Percentiles rank a stretch among this genome's conserved stretches.
phyloP scores from a whole-genome alignment of 163 green algal species.

The Chlorella variabilis region DNA sequence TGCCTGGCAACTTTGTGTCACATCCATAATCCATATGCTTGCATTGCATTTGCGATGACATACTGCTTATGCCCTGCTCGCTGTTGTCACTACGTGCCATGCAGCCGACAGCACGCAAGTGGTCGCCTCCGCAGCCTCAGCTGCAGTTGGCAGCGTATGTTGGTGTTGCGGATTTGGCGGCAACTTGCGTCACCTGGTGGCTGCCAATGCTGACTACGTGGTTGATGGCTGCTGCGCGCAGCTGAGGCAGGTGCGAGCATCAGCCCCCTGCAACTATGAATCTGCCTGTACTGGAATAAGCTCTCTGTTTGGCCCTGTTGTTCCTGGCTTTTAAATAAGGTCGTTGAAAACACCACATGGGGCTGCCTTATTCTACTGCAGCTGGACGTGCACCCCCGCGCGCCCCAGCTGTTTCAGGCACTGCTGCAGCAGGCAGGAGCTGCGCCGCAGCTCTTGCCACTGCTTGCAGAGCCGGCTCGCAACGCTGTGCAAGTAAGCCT shows the following conservation, averaged over 20 bases:
- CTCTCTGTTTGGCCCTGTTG: no score
- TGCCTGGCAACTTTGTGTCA: neutral
- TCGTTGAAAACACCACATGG: no score
- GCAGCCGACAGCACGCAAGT: conserved; percentile 60
- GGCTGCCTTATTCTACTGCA: conserved; percentile 19
- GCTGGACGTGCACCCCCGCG: conserved; percentile 61
- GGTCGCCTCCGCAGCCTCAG: conserved; percentile 61
- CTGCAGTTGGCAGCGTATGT: conserved; percentile 51
- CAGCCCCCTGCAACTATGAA: no score
- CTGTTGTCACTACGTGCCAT: neutral
- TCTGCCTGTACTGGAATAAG: no score
- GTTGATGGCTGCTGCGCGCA: conserved; percentile 79
- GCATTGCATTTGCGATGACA: conserved; percentile 32
- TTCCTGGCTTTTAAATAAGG: no score
- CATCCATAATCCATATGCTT: neutral
- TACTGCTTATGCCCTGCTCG: neutral
- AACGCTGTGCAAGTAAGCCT: conserved; percentile 37
- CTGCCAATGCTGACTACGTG: conserved; percentile 81
- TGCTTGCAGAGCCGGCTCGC: conserved; percentile 67
- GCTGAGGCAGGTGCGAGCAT: conserved; percentile 56
- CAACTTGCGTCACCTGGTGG: conserved; percentile 62
- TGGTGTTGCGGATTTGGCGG: conserved; percentile 57
- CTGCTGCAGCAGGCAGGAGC: conserved; percentile 67
- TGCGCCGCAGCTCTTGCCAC: conserved; percentile 59
- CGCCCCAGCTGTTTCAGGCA: conserved; percentile 78